Conservation (phyloP, 805 yeast species). For the Wickerhamomyces chambardii region DNA sequence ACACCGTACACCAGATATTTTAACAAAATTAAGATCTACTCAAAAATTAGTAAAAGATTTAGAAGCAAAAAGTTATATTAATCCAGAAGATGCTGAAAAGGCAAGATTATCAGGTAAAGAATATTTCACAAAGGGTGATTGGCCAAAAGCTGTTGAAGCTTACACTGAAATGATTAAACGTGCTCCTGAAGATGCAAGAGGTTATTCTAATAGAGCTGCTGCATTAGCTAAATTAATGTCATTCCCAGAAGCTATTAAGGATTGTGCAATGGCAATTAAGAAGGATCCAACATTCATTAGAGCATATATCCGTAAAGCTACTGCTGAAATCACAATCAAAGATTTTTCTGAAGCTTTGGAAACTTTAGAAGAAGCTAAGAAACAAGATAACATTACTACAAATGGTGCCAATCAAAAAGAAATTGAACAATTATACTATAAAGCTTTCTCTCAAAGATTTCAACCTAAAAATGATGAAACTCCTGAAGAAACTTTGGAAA, state of each 20-base stretch:
- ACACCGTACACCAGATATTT: conserved; percentile 91
- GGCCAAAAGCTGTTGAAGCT: conserved; percentile 94
- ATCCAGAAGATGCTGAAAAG: conserved; percentile 90
- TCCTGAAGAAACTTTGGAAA: conserved; percentile 86
- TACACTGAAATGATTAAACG: conserved; percentile 95
- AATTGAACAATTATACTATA: conserved; percentile 72
- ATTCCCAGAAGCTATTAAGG: conserved; percentile 93
- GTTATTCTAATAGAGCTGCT: conserved; percentile 97
- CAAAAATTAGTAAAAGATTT: conserved; percentile 78
- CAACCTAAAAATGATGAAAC: conserved; percentile 74
- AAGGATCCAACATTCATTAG: conserved; percentile 85
- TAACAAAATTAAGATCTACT: conserved; percentile 77
- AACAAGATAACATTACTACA: conserved; percentile 54
- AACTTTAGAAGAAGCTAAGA: conserved; percentile 72
- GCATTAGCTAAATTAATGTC: conserved; percentile 91
- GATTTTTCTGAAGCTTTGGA: conserved; percentile 78
- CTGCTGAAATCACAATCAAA: conserved; percentile 83
- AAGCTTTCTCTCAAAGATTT: conserved; percentile 76
- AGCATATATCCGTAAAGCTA: conserved; percentile 96
- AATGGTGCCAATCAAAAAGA: conserved; percentile 59
- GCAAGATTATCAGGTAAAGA: conserved; percentile 93
- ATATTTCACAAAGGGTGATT: conserved; percentile 80
- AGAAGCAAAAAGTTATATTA: conserved; percentile 72
- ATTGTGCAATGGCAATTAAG: conserved; percentile 83
- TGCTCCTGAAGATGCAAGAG: conserved; percentile 95